Evolutionary conservation across 176 grass and related monocot genomes (phyloP).

Genomic region (Triticum urartu): DNA sequence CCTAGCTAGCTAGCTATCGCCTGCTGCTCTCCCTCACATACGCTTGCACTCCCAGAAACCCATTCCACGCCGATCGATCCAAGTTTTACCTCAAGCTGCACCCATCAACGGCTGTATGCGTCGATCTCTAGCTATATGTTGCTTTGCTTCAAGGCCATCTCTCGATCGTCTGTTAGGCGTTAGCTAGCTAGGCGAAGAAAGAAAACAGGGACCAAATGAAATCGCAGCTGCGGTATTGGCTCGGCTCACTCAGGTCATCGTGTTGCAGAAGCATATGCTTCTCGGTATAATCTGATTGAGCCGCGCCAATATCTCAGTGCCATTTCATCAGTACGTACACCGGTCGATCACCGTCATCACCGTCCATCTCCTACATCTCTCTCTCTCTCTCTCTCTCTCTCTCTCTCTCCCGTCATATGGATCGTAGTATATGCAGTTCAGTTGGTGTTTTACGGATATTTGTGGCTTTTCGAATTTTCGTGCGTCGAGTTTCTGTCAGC

Average conservation of each 20-base stretch:
- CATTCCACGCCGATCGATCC: not conserved
- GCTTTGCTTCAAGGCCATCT: not conserved
- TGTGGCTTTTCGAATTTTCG: not conserved
- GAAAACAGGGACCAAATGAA: slow-evolving; percentile 38
- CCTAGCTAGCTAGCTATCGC: not conserved
- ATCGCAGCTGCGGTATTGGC: slow-evolving; percentile 72
- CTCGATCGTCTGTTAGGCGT: no score
- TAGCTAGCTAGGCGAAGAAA: not conserved
- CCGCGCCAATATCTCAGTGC: slow-evolving; percentile 99
- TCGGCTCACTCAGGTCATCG: slow-evolving; percentile 58
- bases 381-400: not conserved
- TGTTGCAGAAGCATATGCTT: not conserved
- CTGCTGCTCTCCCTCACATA: not conserved
- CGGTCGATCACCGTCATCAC: not conserved
- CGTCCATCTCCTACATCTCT: not conserved
- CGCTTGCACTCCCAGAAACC: not conserved
- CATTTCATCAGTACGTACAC: slow-evolving; percentile 48
- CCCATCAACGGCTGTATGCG: not conserved
- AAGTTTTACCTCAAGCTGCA: not conserved
- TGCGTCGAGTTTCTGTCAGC: not conserved
- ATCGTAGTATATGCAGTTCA: not conserved
- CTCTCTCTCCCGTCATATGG: not conserved
- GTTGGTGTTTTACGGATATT: not conserved
- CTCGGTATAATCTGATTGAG: slow-evolving; percentile 58
- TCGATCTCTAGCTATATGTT: not conserved